phyloP scores from a whole-genome alignment of 2,329 filamentous ascomycete species.

The Ophiosphaerella herpotricha region DNA sequence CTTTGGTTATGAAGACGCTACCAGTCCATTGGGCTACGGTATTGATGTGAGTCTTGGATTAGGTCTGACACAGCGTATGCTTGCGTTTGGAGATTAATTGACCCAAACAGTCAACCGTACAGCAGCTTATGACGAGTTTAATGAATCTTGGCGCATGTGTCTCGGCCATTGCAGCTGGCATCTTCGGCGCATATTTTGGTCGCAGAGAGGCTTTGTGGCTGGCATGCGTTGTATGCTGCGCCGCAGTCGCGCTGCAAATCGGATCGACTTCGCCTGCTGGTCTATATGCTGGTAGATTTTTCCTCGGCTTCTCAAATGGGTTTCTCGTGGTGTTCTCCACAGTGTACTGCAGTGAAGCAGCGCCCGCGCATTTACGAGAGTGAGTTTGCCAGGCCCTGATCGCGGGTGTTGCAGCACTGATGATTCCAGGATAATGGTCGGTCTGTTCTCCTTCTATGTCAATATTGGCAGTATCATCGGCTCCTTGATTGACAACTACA shows the following conservation, averaged over 20 bases:
- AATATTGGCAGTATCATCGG: slow-evolving; percentile 56
- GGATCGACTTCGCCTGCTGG: slow-evolving; percentile 15
- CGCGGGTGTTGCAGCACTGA: too few species aligned
- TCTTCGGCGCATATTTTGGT: slow-evolving; percentile 55
- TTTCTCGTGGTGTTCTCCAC: slow-evolving; percentile 61
- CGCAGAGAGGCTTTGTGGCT: slow-evolving; percentile 54
- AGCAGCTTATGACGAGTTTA: slow-evolving; percentile 59
- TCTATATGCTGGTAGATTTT: slow-evolving; percentile 52
- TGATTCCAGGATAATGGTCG: slow-evolving; percentile 48
- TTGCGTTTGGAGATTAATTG: too few species aligned
- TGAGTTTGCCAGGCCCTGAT: not conserved
- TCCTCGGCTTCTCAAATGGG: slow-evolving; percentile 35
- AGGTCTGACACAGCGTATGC: too few species aligned
- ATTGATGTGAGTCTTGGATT: slow-evolving; percentile 44
- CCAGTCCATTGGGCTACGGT: slow-evolving; percentile 42
- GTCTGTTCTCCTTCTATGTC: slow-evolving; percentile 56
- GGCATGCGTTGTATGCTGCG: slow-evolving; percentile 52
- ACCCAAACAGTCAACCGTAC: slow-evolving; percentile 51
- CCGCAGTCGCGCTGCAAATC: slow-evolving; percentile 41
- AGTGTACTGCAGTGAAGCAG: slow-evolving; percentile 53
- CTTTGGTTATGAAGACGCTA: slow-evolving; percentile 55
- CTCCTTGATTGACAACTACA: slow-evolving; percentile 40
- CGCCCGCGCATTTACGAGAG: slow-evolving; percentile 39
- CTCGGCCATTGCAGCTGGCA: slow-evolving; percentile 54
- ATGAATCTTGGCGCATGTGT: slow-evolving; percentile 58